Percentiles rank a stretch among this genome's conserved stretches.
Evolutionary conservation across 371 early-diverging fungal species (phyloP).

Genomic region (Neoconidiobolus thromboides): DNA sequence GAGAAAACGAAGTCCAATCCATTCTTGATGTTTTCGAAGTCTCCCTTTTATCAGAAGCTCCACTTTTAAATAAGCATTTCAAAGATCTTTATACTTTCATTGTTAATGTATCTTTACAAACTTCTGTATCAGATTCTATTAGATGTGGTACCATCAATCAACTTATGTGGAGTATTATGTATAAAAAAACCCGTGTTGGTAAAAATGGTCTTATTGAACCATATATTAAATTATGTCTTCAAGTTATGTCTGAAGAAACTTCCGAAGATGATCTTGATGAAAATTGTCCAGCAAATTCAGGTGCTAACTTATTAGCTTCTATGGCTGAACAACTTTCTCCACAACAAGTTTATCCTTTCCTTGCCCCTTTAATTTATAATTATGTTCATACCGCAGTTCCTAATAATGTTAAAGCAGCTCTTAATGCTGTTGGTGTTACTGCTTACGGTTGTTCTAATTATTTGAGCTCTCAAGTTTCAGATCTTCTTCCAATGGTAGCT

Average conservation of each 20-base stretch:
- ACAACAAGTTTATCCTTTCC: conserved; percentile 63
- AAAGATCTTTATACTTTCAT: too few species aligned
- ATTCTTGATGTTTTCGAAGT: conserved; percentile 72
- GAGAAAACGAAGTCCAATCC: conserved; percentile 49
- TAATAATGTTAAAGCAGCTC: conserved; percentile 58
- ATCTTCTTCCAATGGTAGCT: conserved; percentile 50
- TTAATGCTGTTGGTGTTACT: conserved; percentile 67
- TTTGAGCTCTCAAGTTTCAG: conserved; percentile 48
- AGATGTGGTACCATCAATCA: conserved; percentile 55
- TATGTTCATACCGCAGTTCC: conserved; percentile 60
- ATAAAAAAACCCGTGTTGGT: conserved; percentile 12
- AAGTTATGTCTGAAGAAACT: conserved; percentile 56
- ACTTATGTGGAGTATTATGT: conserved; percentile 57
- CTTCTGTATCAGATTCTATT: conserved; percentile 11
- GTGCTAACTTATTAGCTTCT: conserved; percentile 50
- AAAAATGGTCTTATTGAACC: too few species aligned
- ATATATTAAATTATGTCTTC: too few species aligned
- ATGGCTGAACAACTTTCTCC: conserved; percentile 68
- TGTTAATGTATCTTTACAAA: not conserved
- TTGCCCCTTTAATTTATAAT: conserved; percentile 40
- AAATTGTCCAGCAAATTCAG: conserved; percentile 17
- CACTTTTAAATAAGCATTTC: too few species aligned
- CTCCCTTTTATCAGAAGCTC: conserved; percentile 29
- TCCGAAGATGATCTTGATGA: conserved; percentile 62
- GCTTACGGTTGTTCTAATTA: conserved; percentile 75